These are phyloP conservation scores for Skeletonema tropicum DNA, from an alignment of 108 stramenopile genomes.

Conservation along the genomic window DNA sequence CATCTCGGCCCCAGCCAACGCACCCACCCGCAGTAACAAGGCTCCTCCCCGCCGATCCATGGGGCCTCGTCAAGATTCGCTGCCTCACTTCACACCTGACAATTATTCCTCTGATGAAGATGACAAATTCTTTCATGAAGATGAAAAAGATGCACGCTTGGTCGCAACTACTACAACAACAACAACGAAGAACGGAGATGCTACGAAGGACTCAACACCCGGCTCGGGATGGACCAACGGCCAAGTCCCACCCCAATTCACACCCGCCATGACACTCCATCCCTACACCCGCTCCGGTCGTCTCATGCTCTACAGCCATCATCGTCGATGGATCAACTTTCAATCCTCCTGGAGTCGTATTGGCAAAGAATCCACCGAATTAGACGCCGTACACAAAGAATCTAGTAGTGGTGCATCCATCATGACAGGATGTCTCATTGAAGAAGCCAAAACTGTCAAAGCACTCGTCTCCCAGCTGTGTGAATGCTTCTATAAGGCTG, in stretches of 20 bases:
- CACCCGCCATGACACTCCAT: slow-evolving; percentile 51
- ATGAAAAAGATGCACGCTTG: background rate
- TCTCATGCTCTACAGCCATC: slow-evolving; percentile 61
- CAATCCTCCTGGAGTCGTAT: slow-evolving; percentile 73
- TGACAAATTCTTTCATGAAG: slow-evolving; percentile 24
- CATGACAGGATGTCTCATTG: slow-evolving; percentile 34
- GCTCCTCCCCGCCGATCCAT: slow-evolving; percentile 16
- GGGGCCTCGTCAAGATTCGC: slow-evolving; percentile 33
- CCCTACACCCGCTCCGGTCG: slow-evolving; percentile 67
- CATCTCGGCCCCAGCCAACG: slow-evolving; percentile 9
- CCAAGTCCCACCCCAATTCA: slow-evolving; percentile 54
- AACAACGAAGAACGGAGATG: background rate
- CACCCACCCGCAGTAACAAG: background rate
- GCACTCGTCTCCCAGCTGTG: slow-evolving; percentile 87
- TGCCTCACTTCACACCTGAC: slow-evolving; percentile 35
- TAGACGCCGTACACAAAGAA: slow-evolving; percentile 47
- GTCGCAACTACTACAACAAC: background rate
- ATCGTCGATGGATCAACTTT: slow-evolving; percentile 84
- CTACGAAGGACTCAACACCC: slow-evolving; percentile 20
- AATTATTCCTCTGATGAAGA: slow-evolving; percentile 46
- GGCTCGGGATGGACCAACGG: slow-evolving; percentile 85
- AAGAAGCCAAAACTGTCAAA: slow-evolving; percentile 55
- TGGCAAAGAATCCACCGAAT: slow-evolving; percentile 45
- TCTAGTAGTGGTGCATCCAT: slow-evolving; percentile 16
- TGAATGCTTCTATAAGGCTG: slow-evolving; percentile 79